These are phyloP conservation scores for Neurospora sp. DNA, from an alignment of 495 filamentous ascomycete species.

Conservation along the genomic window DNA sequence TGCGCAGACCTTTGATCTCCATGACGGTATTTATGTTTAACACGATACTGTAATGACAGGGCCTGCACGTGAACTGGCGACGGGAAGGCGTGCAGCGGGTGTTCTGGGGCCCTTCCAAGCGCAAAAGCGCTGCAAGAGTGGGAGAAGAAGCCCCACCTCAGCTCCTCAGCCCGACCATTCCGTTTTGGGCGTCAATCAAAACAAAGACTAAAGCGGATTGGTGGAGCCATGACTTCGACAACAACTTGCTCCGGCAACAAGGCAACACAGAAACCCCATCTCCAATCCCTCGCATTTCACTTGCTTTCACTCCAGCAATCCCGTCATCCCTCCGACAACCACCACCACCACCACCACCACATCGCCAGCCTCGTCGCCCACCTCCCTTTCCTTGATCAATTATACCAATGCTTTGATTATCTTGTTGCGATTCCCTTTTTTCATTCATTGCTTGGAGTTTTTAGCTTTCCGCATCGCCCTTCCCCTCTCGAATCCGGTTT, in stretches of 20 bases:
- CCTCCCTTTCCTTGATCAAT: not conserved
- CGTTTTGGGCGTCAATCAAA: constrained; percentile 24
- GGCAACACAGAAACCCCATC: not conserved
- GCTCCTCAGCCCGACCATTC: constrained; percentile 12
- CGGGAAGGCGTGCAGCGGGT: not conserved
- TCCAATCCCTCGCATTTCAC: constrained; percentile 4
- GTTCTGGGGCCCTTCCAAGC: not conserved
- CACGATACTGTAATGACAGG: not conserved
- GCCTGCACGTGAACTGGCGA: constrained; percentile 22
- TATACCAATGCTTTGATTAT: not conserved
- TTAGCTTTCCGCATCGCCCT: not conserved
- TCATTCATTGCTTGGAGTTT: not conserved
- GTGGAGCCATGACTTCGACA: not conserved
- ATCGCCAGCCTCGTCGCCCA: not conserved
- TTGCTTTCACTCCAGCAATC: not conserved
- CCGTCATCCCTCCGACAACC: constrained; percentile 1
- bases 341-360: not conserved
- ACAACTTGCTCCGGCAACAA: constrained; percentile 12
- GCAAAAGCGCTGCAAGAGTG: not conserved
- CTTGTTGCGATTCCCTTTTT: not conserved
- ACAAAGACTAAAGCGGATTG: constrained; percentile 16
- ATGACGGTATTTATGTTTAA: not conserved
- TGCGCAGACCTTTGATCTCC: not conserved
- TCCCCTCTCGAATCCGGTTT: not conserved
- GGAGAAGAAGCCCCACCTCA: constrained; percentile 5